Conservation (phyloP, 306 rosid genomes). For the Quercus rubra region DNA sequence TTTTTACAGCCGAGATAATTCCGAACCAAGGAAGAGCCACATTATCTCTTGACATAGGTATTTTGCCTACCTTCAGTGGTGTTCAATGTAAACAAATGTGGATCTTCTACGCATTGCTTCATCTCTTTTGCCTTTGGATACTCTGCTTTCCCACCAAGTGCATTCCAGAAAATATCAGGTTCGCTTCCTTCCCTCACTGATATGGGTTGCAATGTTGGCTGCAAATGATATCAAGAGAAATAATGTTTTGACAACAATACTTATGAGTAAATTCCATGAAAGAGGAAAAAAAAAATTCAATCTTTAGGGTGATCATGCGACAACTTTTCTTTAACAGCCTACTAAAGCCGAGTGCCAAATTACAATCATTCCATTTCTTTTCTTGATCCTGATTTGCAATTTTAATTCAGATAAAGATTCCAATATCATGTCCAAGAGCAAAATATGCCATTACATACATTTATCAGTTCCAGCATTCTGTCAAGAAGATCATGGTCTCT, state of each 20-base stretch:
- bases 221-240: slow-evolving; percentile 28
- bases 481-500: slow-evolving; percentile 90
- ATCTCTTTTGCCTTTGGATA: slow-evolving; percentile 72
- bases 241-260: not conserved
- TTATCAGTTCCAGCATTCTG: slow-evolving; percentile 69
- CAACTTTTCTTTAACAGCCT: not conserved
- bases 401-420: not conserved
- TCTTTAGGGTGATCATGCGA: not conserved
- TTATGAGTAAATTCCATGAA: slow-evolving; percentile 6
- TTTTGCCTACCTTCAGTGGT: slow-evolving; percentile 60
- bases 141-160: slow-evolving; percentile 73
- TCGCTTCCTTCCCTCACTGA: slow-evolving; percentile 96
- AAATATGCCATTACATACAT: slow-evolving; percentile 47
- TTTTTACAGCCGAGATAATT: slow-evolving; percentile 47
- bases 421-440: not conserved
- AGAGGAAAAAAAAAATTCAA: not conserved
- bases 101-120: slow-evolving; percentile 69
- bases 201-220: slow-evolving; percentile 76
- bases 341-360: not conserved
- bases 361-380: not conserved
- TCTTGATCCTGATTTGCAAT: not conserved
- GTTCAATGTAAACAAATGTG: slow-evolving; percentile 69
- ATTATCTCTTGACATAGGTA: slow-evolving; percentile 30
- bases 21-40: slow-evolving; percentile 52
- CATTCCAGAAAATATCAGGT: slow-evolving; percentile 74